Conservation (phyloP, 1,284 basidiomycete genomes). For the Agroathelia rolfsii region DNA sequence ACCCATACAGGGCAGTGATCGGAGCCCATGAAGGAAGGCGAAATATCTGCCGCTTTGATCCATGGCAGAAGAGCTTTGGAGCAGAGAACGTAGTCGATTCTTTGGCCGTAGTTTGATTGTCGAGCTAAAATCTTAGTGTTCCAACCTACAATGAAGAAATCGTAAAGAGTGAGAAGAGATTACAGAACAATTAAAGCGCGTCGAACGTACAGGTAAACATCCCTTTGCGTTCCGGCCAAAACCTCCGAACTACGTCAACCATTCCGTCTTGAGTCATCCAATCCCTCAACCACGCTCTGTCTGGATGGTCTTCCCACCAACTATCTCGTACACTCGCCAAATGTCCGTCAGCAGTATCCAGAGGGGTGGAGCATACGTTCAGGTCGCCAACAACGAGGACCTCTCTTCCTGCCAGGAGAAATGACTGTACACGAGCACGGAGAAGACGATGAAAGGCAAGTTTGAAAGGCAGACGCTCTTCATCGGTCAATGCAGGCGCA, state of each 20-base stretch:
- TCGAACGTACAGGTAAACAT: constrained; percentile 67
- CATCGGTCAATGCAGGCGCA: constrained; percentile 82
- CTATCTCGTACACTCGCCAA: constrained; percentile 55
- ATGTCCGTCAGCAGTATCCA: constrained; percentile 87
- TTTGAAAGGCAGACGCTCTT: constrained; percentile 85
- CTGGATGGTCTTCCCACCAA: constrained; percentile 63
- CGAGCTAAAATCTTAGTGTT: constrained; percentile 88
- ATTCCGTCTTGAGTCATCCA: constrained; percentile 70
- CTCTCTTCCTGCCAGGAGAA: constrained; percentile 64
- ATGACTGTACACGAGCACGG: constrained; percentile 59
- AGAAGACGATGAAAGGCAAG: constrained; percentile 78
- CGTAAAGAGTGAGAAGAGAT: constrained; percentile 10
- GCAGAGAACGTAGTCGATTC: constrained; percentile 90
- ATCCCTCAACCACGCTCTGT: constrained; percentile 68
- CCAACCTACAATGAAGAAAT: constrained; percentile 88
- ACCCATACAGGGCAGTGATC: constrained; percentile 95
- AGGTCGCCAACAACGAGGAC: constrained; percentile 87
- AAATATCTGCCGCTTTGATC: constrained; percentile 87
- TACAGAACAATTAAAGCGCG: background rate
- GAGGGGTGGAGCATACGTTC: constrained; percentile 78
- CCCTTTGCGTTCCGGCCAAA: constrained; percentile 74
- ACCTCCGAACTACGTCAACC: constrained; percentile 72
- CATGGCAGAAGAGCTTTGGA: constrained; percentile 83
- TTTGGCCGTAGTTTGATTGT: constrained; percentile 88
- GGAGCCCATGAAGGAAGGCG: constrained; percentile 78